Percentiles rank a stretch among this genome's conserved stretches.
Conservation (phyloP, 306 rosid genomes). For the Ormosia emarginata region DNA sequence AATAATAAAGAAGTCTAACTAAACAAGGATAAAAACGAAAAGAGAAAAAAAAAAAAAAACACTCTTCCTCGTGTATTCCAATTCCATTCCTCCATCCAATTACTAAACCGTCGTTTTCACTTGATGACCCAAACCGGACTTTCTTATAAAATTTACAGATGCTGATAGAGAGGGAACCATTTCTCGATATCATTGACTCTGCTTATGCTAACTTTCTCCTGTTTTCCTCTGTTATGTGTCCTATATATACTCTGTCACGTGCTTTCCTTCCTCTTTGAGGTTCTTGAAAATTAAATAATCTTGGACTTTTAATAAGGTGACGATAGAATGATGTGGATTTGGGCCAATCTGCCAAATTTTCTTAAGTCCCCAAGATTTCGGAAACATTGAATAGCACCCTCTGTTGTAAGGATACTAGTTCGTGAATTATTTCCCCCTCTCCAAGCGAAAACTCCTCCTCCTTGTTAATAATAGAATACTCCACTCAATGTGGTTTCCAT, state of each 20-base stretch:
- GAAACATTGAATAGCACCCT: constrained; percentile 22
- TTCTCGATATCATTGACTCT: constrained; percentile 35
- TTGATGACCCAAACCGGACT: constrained; percentile 25
- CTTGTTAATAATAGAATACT: constrained; percentile 27
- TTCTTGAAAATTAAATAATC: constrained; percentile 30
- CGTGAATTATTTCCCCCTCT: neutral
- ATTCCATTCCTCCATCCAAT: constrained; percentile 26
- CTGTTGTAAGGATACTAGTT: constrained; percentile 12
- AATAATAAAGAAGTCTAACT: constrained; percentile 18
- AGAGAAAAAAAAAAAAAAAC: constrained; percentile 18
- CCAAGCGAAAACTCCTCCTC: constrained; percentile 24
- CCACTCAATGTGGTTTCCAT: constrained; percentile 15
- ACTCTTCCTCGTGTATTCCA: constrained; percentile 23
- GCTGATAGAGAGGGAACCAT: constrained; percentile 13
- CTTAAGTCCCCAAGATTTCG: constrained; percentile 37
- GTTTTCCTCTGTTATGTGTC: constrained; percentile 49
- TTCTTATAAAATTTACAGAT: constrained; percentile 34
- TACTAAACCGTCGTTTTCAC: constrained; percentile 15
- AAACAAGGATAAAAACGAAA: too few relatives aligned
- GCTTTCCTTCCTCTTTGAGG: constrained; percentile 24
- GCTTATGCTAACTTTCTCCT: constrained; percentile 25
- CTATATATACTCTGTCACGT: constrained; percentile 14
- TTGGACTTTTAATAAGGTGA: constrained; percentile 27
- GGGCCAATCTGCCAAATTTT: constrained; percentile 32
- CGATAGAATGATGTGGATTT: constrained; percentile 24